Conservation (phyloP, 2,329 filamentous ascomycete species). For the Fusarium domesticum region DNA sequence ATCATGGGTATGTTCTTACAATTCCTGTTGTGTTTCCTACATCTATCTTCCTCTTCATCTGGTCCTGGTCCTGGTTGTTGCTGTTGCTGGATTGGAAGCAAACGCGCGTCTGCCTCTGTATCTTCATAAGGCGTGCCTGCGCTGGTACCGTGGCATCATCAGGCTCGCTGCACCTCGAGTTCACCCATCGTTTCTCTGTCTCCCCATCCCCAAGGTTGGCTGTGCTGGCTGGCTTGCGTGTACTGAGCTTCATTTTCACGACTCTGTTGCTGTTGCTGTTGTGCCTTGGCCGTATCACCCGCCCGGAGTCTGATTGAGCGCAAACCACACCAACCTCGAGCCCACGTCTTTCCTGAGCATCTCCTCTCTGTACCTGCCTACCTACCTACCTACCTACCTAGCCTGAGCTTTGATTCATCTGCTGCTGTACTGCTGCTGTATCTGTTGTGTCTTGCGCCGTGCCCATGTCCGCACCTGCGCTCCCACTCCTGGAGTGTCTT, state of each 20-base stretch:
- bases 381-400: background rate
- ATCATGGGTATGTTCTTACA: conserved; percentile 31
- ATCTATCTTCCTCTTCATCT: conserved; percentile 1
- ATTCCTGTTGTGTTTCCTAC: conserved; percentile 8
- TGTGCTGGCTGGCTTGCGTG: conserved; percentile 14
- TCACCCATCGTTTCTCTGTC: background rate
- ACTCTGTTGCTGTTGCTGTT: conserved; percentile 15
- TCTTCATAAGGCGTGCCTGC: background rate
- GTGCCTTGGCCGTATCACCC: conserved; percentile 11
- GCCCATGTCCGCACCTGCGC: conserved; percentile 4
- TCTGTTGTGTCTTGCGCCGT: conserved; percentile 10
- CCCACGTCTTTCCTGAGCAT: conserved; percentile 1
- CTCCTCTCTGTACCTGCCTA: background rate
- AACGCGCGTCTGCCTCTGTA: background rate
- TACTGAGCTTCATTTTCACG: background rate
- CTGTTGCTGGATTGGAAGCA: background rate
- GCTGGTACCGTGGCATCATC: background rate
- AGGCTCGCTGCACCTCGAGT: background rate
- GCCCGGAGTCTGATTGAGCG: conserved; percentile 17
- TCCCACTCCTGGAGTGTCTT: conserved; percentile 33
- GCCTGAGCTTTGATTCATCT: background rate
- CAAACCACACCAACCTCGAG: conserved; percentile 20
- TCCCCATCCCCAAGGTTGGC: conserved; percentile 10
- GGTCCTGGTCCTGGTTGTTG: conserved; percentile 3
- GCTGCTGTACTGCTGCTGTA: conserved; percentile 13